A percentile compares a stretch with the other conserved stretches of the same genome.
Conservation (phyloP, 1,284 basidiomycete genomes). For the Amylostereum chailletii region DNA sequence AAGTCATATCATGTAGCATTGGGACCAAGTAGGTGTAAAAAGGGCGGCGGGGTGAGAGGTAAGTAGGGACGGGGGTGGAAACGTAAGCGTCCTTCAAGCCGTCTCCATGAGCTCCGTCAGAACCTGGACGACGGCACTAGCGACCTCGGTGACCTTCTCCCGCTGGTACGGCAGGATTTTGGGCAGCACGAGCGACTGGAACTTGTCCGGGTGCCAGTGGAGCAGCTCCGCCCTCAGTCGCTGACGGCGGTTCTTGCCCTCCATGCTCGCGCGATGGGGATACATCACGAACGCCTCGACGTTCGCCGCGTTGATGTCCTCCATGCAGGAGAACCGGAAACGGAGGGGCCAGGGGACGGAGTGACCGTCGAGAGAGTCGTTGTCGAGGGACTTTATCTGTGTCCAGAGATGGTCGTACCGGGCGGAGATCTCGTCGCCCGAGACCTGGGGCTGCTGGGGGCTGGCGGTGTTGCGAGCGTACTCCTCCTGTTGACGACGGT, state of each 20-base stretch:
- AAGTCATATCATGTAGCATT: too few species aligned
- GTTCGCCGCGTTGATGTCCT: conserved; percentile 20
- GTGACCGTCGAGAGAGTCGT: too few species aligned
- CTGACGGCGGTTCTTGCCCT: conserved; percentile 26
- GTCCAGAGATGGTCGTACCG: conserved; percentile 12
- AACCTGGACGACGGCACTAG: too few species aligned
- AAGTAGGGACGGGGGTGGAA: too few species aligned
- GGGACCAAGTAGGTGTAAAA: too few species aligned
- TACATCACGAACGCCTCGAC: conserved; percentile 32
- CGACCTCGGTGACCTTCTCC: not conserved
- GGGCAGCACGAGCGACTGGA: conserved; percentile 16
- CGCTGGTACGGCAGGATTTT: not conserved
- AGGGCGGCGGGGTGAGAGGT: too few species aligned
- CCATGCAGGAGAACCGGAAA: conserved; percentile 5
- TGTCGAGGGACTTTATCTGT: too few species aligned
- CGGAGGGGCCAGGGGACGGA: too few species aligned
- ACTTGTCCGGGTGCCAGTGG: conserved; percentile 48
- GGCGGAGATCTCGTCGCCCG: not conserved
- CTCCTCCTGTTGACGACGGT: conserved; percentile 14
- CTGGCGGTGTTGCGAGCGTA: conserved; percentile 10
- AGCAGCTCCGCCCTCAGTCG: conserved; percentile 35
- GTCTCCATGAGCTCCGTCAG: too few species aligned
- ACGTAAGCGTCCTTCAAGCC: too few species aligned
- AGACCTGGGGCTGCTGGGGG: conserved; percentile 4
- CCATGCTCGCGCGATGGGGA: conserved; percentile 18